Conservation (phyloP, 768 basidiomycete genomes). For the Leccinum subgranulosum region DNA sequence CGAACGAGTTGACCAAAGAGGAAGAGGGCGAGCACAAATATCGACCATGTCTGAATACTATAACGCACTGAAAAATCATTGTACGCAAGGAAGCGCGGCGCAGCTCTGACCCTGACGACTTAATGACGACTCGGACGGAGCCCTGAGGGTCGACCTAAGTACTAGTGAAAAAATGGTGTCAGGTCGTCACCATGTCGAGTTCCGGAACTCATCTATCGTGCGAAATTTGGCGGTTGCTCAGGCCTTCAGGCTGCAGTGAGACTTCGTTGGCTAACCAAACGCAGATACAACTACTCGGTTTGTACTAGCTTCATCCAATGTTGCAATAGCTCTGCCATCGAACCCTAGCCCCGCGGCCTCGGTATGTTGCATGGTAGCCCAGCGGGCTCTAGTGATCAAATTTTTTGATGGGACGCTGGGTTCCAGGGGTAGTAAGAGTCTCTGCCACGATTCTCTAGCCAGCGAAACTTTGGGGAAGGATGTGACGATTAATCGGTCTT, state of each 20-base stretch:
- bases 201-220: background rate
- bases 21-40: background rate
- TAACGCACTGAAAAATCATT: background rate
- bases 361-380: background rate
- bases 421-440: background rate
- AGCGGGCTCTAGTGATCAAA: slow-evolving; percentile 1
- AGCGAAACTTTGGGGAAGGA: background rate
- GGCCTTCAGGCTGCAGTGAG: background rate
- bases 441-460: background rate
- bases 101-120: background rate
- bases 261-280: background rate
- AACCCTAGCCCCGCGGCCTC: background rate
- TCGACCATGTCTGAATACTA: background rate
- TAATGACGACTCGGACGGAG: too few relatives aligned
- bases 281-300: background rate
- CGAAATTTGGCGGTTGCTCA: background rate
- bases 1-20: background rate
- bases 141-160: background rate
- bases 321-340: background rate
- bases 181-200: background rate
- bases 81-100: background rate
- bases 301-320: background rate
- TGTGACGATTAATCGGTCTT: background rate
- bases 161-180: background rate
- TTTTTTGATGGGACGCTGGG: background rate